Evolutionary conservation across 169 alveolate species (phyloP).

Genomic region (Besnoitia besnoiti): DNA sequence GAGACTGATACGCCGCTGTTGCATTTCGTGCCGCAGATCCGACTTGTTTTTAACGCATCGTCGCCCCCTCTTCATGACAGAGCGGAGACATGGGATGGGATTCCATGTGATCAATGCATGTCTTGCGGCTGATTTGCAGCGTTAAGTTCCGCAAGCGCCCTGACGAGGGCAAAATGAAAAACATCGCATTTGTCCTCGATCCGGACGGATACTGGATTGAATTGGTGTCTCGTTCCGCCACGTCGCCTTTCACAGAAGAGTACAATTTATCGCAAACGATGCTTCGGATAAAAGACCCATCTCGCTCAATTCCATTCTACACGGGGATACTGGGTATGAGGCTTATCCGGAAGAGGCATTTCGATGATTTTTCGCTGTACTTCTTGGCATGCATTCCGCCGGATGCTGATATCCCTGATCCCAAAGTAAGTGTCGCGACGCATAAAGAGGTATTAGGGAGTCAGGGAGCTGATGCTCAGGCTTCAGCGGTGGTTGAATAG

Average conservation of each 20-base stretch:
- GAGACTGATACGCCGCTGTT: not conserved
- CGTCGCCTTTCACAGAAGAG: constrained; percentile 58
- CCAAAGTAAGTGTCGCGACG: constrained; percentile 46
- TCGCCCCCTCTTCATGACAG: too few species aligned
- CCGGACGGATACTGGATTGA: constrained; percentile 84
- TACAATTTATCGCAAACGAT: constrained; percentile 80
- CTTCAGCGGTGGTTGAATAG: too few species aligned
- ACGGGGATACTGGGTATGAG: constrained; percentile 74
- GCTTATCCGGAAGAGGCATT: constrained; percentile 42
- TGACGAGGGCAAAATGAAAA: constrained; percentile 79
- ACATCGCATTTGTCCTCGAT: constrained; percentile 80
- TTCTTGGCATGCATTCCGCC: constrained; percentile 62
- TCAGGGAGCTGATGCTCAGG: too few species aligned
- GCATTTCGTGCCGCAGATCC: not conserved
- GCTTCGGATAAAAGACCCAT: constrained; percentile 79
- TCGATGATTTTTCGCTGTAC: constrained; percentile 58
- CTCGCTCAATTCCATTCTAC: constrained; percentile 72
- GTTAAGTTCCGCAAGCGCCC: constrained; percentile 79
- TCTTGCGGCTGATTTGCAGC: constrained; percentile 64
- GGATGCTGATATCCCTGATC: constrained; percentile 48
- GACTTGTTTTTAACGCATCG: too few species aligned
- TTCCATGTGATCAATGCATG: constrained; percentile 15
- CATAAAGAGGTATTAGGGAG: too few species aligned
- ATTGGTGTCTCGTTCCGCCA: constrained; percentile 67
- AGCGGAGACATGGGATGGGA: too few species aligned